Percentiles rank a stretch among this genome's conserved stretches.
phyloP scores from a whole-genome alignment of 805 yeast genomes.

The Yueomyces sinensis region DNA sequence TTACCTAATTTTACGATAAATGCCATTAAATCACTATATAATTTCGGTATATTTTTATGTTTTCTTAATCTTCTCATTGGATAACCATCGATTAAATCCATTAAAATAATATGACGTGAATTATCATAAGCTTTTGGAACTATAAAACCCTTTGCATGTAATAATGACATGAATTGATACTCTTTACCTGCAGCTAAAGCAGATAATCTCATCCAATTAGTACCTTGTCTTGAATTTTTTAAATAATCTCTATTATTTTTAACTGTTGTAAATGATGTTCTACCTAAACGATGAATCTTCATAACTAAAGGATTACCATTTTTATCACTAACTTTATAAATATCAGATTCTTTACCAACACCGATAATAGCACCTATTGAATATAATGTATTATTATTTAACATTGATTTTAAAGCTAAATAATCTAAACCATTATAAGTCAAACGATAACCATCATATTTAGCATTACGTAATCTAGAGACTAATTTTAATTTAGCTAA shows the following conservation, averaged over 20 bases:
- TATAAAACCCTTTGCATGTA: constrained; percentile 60
- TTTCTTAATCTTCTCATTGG: constrained; percentile 76
- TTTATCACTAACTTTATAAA: constrained; percentile 64
- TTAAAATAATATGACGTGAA: constrained; percentile 82
- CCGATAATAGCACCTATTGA: constrained; percentile 84
- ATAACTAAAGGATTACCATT: constrained; percentile 58
- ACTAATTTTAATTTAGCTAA: constrained; percentile 77
- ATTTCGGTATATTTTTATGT: constrained; percentile 52
- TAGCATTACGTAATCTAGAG: constrained; percentile 73
- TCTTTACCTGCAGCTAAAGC: constrained; percentile 88
- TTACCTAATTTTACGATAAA: constrained; percentile 76
- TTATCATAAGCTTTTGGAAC: constrained; percentile 86
- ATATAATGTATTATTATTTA: constrained; percentile 57
- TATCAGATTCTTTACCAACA: constrained; percentile 96
- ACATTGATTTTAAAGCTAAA: constrained; percentile 75
- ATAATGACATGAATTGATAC: constrained; percentile 70
- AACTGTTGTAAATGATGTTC: constrained; percentile 85
- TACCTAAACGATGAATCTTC: constrained; percentile 86
- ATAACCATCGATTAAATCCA: constrained; percentile 84
- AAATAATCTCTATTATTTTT: constrained; percentile 90
- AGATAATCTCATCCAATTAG: constrained; percentile 88
- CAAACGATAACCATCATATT: constrained; percentile 86
- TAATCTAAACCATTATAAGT: constrained; percentile 88
- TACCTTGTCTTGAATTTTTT: constrained; percentile 47
- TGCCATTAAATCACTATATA: constrained; percentile 77